Base-by-base conservation (phyloP, 345 rosid species). In the Populus euphratica region DNA sequence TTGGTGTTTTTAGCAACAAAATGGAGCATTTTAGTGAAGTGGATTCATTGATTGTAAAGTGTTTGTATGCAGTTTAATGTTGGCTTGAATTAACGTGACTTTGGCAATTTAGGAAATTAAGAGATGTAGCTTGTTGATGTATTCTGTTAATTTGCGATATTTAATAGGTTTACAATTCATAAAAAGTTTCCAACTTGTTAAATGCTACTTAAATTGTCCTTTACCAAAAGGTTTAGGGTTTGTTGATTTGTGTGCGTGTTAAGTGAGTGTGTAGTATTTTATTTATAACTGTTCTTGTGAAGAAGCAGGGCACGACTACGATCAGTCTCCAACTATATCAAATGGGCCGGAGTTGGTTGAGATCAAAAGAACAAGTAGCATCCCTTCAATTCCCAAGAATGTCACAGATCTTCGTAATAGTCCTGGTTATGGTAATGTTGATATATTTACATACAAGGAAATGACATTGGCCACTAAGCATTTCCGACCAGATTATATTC, bases 391-490 rank as follows among this genome's bases (percentile, higher is more conserved):
- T 78, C 89, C 91, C 64, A 94, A 81, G 85, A 85, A 92, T 88
- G 90, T 96, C 16, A 87, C 87, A 54, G 97, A 92, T 80, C 98
- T 94, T 8, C 97, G 89, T 17, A 79, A 82, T 25, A 89, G 70
- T 76, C 90, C 98, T 0, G 94, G 90, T 73, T 91, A 88, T 71
- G 66, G 72, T 50, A 88, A 96, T 80, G 98, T 90, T 27, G 93
- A 94, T 82, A 87, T 91, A 54, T 94, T 96, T 81, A 91, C 93
- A 4, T 96, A 96, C 47, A 80, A 85, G 67, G 98, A 96, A 85
- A 94, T 88, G 93, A 89, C 83, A 78, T 67, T 91, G 81, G 98
- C 95, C n/a, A 92, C 99, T 5, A 90, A 90, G 83, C 87, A 82
- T 75, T 96, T 96, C 79, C 85, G 94, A 56, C 94, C 98, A 1